Evolutionary conservation across 1,139 yeast genomes (phyloP).

Genomic region (Blastobotrys ciferrii): DNA sequence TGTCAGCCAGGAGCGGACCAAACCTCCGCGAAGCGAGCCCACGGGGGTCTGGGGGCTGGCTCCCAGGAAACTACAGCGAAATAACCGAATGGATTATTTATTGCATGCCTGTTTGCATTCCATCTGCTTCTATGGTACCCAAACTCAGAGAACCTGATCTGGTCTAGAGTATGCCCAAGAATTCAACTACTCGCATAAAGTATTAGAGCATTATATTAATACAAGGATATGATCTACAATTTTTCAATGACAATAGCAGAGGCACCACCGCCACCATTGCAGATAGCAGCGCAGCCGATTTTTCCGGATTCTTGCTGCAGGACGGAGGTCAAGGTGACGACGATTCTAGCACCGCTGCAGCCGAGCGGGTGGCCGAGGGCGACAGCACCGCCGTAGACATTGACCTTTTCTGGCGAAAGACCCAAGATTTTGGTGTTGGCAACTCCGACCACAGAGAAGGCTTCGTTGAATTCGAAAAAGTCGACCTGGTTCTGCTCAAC

Average conservation of each 20-base stretch:
- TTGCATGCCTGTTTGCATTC: too few relatives aligned
- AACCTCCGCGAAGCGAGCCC: too few relatives aligned
- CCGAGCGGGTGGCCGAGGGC: slow-evolving; percentile 98
- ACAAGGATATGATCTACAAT: slow-evolving; percentile 17
- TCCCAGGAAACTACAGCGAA: too few relatives aligned
- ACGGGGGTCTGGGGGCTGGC: too few relatives aligned
- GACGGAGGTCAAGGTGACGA: slow-evolving; percentile 76
- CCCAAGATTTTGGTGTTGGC: slow-evolving; percentile 79
- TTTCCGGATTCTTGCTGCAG: slow-evolving; percentile 73
- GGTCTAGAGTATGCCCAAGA: too few relatives aligned
- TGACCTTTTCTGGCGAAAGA: slow-evolving; percentile 67
- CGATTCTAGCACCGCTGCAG: slow-evolving; percentile 94
- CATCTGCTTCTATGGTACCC: too few relatives aligned
- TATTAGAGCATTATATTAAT: too few relatives aligned
- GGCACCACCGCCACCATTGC: slow-evolving; percentile 99
- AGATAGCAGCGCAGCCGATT: slow-evolving; percentile 90
- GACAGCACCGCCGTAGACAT: slow-evolving; percentile 97
- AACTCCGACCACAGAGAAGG: slow-evolving; percentile 91
- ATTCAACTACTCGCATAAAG: too few relatives aligned
- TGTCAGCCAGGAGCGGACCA: too few relatives aligned
- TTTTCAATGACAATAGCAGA: slow-evolving; percentile 72
- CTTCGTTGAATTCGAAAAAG: slow-evolving; percentile 92
- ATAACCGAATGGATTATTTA: too few relatives aligned
- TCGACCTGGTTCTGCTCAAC: slow-evolving; percentile 61
- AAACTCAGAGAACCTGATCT: too few relatives aligned